phyloP scores from a whole-genome alignment of 2,329 filamentous ascomycete species.

The Aspergillus sp. region DNA sequence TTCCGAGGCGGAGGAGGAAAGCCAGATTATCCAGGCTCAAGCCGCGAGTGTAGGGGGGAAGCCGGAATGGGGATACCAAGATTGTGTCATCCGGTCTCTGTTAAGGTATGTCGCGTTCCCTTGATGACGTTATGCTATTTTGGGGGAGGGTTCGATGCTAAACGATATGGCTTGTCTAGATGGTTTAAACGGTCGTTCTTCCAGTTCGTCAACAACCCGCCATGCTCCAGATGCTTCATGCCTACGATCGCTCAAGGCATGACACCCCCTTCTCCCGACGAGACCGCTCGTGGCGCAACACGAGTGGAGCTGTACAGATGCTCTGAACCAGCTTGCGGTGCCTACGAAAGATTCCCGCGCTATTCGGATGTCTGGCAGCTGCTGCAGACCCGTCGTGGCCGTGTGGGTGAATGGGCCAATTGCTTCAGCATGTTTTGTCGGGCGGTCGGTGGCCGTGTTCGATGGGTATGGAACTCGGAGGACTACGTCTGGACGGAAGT shows the following conservation, averaged over 20 bases:
- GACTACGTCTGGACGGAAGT: constrained; percentile 98
- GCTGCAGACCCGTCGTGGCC: constrained; percentile 74
- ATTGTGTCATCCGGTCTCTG: constrained; percentile 85
- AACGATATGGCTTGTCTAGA: constrained; percentile 36
- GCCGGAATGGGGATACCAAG: constrained; percentile 93
- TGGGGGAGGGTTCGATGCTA: not conserved
- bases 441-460: constrained; percentile 78
- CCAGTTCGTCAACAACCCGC: constrained; percentile 91
- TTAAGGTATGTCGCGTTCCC: constrained; percentile 54
- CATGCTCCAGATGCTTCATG: constrained; percentile 70
- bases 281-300: constrained; percentile 77
- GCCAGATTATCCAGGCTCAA: constrained; percentile 76
- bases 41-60: constrained; percentile 79
- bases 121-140: constrained; percentile 5
- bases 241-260: constrained; percentile 77
- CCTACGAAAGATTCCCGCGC: constrained; percentile 81
- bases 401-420: constrained; percentile 94
- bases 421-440: constrained; percentile 98
- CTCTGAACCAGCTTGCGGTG: constrained; percentile 63
- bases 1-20: constrained; percentile 86
- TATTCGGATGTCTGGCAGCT: constrained; percentile 94
- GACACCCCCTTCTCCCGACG: constrained; percentile 77
- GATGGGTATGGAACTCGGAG: constrained; percentile 98
- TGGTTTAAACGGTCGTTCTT: constrained; percentile 98
- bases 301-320: constrained; percentile 88